Evolutionary conservation across 176 grass and related monocot genomes (phyloP), one percentile per base, ranked within the genome.

Genomic region (Oryza meyeriana): DNA sequence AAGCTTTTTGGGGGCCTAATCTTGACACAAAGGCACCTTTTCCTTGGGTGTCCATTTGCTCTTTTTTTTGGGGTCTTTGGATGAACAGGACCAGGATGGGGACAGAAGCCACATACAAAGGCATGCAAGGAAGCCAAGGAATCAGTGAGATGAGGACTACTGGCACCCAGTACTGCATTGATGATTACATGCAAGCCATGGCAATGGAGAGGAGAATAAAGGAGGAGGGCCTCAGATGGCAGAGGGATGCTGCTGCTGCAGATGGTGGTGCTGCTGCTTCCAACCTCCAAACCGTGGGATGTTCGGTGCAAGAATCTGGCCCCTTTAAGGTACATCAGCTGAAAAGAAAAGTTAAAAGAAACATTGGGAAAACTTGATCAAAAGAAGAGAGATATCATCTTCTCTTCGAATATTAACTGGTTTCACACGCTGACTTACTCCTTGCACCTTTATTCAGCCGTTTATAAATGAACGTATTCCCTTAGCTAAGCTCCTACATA

Each of bases 121-220:
- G 89, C 73, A 74, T 84, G 84, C 91, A 89, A 90, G 81, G 87
- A 88, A 87, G 83, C 62, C 84, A 91, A 74, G 86, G 86, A 89
- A 79, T 86, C 77, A 83, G 79, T 82, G 86, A 77, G 78, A 80
- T 12, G 82, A 85, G 75, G 61, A 81, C 75, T 79, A 62, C 88
- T 85, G 84, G 82, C 77, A 80, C 81, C 79, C 92, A 35, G 85
- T 89, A 85, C 81, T 85, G 83, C 73, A 80, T 88, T 71, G 93
- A 95, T 91, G 90, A 91, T 94, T 95, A 89, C 88, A 87, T 88
- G 93, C 92, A 91, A 83, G 83, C 76, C 52, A 76, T 88, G 88
- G 79, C 74, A 39, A 47, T 87, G 83, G 88, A 81, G 76, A 75
- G 79, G 86, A 89, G 85, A 85, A 93, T 86, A 90, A 95, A 89